Base-by-base conservation (phyloP, 1,139 yeast species). In the Suhomyces wounanorum region DNA sequence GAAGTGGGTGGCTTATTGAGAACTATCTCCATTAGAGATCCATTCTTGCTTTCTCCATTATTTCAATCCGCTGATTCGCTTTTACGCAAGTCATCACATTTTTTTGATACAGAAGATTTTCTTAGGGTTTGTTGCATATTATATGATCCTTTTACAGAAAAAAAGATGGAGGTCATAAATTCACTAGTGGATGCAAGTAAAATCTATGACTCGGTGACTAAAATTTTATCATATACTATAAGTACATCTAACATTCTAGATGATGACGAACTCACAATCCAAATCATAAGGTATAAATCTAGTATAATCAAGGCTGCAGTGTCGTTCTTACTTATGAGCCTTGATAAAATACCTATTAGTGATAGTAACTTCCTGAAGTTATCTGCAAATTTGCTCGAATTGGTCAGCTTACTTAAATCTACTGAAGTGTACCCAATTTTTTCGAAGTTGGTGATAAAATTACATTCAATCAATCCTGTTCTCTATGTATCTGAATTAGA, bases 71-170 rank as follows among this genome's bases (percentile, higher is more conserved):
- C 62, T 11, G 73, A 68, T 16, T 56, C 54, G n/a, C 47, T 70
- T 8, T 62, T 70, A 44, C 62, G 61, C 33, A 68, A 64, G 39
- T 49, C 65, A 1, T 56, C 49, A 23, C 62, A 58, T 30, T 64
- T 70, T 36, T 74, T 75, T 47, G 44, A 58, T 0, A 52, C 69
- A 0, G 71, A 67, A 31, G 79, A 76, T 55, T 72, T 72, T 43
- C 53, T 76, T 13, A 58, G 81, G 30, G 56, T 71, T 13, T 65
- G 68, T 47, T 59, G 67, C n/a, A 61, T 74, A n/a, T 50, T 73
- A 37, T 55, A 63, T 23, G 61, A 62, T 8, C 64, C 69, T 3
- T 52, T 68, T 16, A 62, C 64, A 23, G 68, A 61, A 8, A 59
- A 53, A 9, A 52, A 61, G 23, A 64, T 69, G 30, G 61, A 64